Conservation (phyloP, 495 filamentous ascomycete genomes). For the Melanomma pulvis-pyrius region DNA sequence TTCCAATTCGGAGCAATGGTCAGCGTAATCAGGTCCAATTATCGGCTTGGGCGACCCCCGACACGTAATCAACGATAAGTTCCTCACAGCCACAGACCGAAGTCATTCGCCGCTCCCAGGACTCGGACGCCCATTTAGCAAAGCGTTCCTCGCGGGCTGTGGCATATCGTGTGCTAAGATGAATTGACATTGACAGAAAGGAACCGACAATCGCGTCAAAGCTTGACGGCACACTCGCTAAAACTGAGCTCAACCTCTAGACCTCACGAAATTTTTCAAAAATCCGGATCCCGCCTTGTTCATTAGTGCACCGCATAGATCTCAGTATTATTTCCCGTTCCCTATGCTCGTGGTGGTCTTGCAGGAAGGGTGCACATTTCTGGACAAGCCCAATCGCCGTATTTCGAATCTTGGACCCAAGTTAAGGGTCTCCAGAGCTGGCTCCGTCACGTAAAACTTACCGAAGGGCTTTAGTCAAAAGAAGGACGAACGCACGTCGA, state of each 20-base stretch:
- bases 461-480: constrained; percentile 35
- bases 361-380: neutral
- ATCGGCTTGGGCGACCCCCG: no score
- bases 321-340: neutral
- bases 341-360: neutral
- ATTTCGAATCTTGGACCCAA: neutral
- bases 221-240: neutral
- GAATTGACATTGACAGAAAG: no score
- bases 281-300: neutral
- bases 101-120: neutral
- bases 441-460: constrained; percentile 35
- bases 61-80: neutral
- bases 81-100: neutral
- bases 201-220: no score
- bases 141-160: neutral
- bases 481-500: constrained; percentile 21
- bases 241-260: neutral
- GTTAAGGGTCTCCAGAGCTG: neutral
- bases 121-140: neutral
- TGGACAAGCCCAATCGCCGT: neutral
- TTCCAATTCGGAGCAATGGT: no score
- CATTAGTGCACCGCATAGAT: neutral
- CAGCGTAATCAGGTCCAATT: no score
- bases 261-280: neutral
- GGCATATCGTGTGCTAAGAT: neutral